A percentile compares a stretch with the other conserved stretches of the same genome.
phyloP scores from a whole-genome alignment of 2,329 filamentous ascomycete genomes.

The Hypoxylon sp. region DNA sequence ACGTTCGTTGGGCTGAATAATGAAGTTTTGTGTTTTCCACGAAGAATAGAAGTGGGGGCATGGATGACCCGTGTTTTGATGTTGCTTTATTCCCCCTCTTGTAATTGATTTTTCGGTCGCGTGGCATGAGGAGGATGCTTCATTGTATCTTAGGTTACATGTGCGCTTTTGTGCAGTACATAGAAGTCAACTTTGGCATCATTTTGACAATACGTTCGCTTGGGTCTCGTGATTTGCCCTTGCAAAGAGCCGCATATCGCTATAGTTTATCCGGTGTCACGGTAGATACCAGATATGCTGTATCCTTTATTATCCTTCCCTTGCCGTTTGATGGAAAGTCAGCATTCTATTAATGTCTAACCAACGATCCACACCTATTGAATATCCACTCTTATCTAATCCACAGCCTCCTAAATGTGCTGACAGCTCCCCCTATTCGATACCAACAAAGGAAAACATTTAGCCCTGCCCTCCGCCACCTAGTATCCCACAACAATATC shows the following conservation, averaged over 20 bases:
- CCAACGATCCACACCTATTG: not conserved
- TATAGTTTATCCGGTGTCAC: no score
- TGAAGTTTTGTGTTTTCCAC: constrained; percentile 34
- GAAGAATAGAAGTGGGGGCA: constrained; percentile 31
- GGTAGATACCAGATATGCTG: not conserved
- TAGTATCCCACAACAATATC: not conserved
- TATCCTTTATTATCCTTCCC: not conserved
- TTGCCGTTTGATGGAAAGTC: not conserved
- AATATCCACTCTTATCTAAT: not conserved
- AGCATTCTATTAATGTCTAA: not conserved
- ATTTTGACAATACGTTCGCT: constrained; percentile 21
- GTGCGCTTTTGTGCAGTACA: constrained; percentile 44
- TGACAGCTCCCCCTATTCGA: not conserved
- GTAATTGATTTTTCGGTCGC: constrained; percentile 39
- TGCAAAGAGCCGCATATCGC: no score
- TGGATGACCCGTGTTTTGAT: constrained; percentile 31
- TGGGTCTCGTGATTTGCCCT: constrained; percentile 8
- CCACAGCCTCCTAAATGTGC: constrained; percentile 1
- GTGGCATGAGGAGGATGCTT: constrained; percentile 29
- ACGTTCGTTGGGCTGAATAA: constrained; percentile 38
- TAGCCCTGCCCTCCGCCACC: not conserved
- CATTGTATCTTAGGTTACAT: constrained; percentile 45
- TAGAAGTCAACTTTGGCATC: constrained; percentile 36
- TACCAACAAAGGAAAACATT: not conserved
- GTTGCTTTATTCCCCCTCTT: constrained; percentile 42